A percentile compares a stretch with the other conserved stretches of the same genome.
Conservation (phyloP, 139 green algal species). For the Mesostigma viride region DNA sequence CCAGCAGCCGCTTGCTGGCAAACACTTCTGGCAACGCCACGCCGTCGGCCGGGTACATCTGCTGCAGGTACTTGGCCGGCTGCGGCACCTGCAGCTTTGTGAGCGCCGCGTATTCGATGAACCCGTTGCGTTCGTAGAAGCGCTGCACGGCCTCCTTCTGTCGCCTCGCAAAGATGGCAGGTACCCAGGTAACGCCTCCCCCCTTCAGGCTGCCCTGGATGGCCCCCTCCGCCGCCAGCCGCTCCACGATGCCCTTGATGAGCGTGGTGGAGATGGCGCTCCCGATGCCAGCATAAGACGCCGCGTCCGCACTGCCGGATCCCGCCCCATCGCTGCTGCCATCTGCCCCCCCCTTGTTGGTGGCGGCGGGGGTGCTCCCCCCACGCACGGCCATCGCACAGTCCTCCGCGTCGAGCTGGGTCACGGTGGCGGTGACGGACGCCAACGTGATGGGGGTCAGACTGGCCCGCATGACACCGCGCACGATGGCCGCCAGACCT, state of each 20-base stretch:
- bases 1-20: constrained; percentile 43
- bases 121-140: constrained; percentile 78
- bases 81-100: constrained; percentile 45
- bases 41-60: constrained; percentile 51
- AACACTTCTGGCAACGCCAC: constrained; percentile 48
- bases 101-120: constrained; percentile 56
- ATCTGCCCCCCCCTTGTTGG: not conserved
- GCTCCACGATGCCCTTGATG: constrained; percentile 19
- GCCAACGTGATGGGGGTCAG: not conserved
- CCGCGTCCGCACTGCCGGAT: constrained; percentile 4
- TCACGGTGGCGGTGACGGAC: not conserved
- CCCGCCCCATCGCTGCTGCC: constrained; percentile 15
- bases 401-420: not conserved
- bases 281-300: not conserved
- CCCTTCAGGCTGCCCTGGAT: constrained; percentile 50
- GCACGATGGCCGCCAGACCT: constrained; percentile 46
- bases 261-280: not conserved
- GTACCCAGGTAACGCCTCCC: constrained; percentile 57
- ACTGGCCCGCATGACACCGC: not conserved
- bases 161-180: constrained; percentile 41
- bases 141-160: constrained; percentile 49
- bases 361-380: not conserved
- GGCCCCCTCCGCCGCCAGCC: constrained; percentile 37
- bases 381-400: not conserved
- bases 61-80: constrained; percentile 38